Conservation (phyloP, 805 yeast genomes). For the Teunomyces gatunensis region DNA sequence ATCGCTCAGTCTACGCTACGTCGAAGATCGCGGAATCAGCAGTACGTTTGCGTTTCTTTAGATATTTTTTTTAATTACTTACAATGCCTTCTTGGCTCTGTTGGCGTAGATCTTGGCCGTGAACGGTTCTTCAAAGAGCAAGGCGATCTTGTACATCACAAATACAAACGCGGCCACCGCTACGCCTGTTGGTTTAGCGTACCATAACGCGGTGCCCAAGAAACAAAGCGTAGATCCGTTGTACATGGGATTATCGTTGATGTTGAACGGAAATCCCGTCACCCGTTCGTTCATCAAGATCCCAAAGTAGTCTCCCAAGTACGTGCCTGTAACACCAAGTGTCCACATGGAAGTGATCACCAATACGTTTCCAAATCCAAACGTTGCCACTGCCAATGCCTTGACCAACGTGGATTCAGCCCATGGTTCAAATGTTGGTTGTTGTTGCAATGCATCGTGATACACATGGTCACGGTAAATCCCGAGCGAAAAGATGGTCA, state of each 20-base stretch:
- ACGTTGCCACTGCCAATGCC: slow-evolving; percentile 52
- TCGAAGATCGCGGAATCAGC: slow-evolving; percentile 45
- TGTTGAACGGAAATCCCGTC: slow-evolving; percentile 89
- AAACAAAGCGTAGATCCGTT: slow-evolving; percentile 88
- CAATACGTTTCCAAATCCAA: slow-evolving; percentile 72
- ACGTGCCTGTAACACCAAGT: slow-evolving; percentile 93
- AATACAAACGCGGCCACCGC: slow-evolving; percentile 69
- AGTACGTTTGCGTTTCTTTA: slow-evolving; percentile 23
- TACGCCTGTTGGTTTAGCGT: slow-evolving; percentile 88
- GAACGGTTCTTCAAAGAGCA: slow-evolving; percentile 92
- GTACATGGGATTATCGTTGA: slow-evolving; percentile 94
- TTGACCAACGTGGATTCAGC: slow-evolving; percentile 37
- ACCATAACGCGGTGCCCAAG: slow-evolving; percentile 85
- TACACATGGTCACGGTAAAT: slow-evolving; percentile 74
- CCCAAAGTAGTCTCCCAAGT: slow-evolving; percentile 96
- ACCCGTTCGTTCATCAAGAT: slow-evolving; percentile 89
- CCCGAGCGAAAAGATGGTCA: slow-evolving; percentile 82
- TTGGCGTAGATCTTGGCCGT: slow-evolving; percentile 88
- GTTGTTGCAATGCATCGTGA: slow-evolving; percentile 67
- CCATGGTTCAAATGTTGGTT: slow-evolving; percentile 62
- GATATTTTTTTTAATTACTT: neutral
- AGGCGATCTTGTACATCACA: slow-evolving; percentile 79
- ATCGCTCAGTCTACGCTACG: slow-evolving; percentile 62
- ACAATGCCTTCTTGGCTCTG: slow-evolving; percentile 40
- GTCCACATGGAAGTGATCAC: slow-evolving; percentile 87